phyloP scores from a whole-genome alignment of 75 land plant genomes.

The Picea sitchensis region DNA sequence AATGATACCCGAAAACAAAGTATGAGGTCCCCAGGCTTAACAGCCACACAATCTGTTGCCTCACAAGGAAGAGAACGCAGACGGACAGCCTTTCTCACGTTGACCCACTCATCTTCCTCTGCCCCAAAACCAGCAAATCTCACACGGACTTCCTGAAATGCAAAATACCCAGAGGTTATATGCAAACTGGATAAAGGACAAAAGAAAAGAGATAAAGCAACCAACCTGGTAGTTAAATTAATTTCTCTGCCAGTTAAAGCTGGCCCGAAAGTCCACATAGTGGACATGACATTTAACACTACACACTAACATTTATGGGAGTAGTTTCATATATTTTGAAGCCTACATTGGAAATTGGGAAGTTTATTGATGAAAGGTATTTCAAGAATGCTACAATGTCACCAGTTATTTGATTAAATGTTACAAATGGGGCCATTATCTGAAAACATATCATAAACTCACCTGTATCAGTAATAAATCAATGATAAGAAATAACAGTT shows the following conservation, averaged over 20 bases:
- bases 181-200: neutral
- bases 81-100: slow-evolving; percentile 60
- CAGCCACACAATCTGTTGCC: slow-evolving; percentile 60
- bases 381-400: neutral
- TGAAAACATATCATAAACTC: neutral
- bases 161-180: neutral
- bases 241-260: neutral
- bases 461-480: neutral
- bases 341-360: neutral
- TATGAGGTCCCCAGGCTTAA: slow-evolving; percentile 69
- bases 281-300: neutral
- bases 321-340: neutral
- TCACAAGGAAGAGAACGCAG: slow-evolving; percentile 81
- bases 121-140: slow-evolving; percentile 82
- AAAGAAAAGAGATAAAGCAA: neutral
- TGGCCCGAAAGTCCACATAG: neutral
- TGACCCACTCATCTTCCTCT: slow-evolving; percentile 96
- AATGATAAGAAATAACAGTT: neutral
- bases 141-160: slow-evolving; percentile 70
- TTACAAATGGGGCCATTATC: too few relatives aligned
- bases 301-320: neutral
- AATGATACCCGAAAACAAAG: slow-evolving; percentile 78
- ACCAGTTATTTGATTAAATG: too few relatives aligned
- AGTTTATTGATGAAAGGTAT: neutral
- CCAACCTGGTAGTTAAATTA: neutral